Percentiles rank a stretch among this genome's conserved stretches.
These are phyloP conservation scores for Cymbopogon flexuosus DNA, from an alignment of 202 grass and related monocot species.

Conservation along the genomic window DNA sequence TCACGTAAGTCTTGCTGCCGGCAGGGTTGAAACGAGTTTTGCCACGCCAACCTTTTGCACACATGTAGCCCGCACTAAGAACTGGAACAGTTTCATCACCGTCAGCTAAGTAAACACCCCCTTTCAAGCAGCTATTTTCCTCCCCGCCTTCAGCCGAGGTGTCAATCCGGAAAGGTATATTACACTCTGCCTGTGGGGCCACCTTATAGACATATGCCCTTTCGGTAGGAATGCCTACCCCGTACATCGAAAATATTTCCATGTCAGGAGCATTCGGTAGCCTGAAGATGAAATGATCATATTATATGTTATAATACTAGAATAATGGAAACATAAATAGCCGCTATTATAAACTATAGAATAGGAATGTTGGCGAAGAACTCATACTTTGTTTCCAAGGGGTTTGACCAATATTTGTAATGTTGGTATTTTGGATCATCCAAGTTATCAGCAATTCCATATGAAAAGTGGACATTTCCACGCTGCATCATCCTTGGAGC, in stretches of 20 bases:
- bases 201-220: slow-evolving; percentile 94
- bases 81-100: slow-evolving; percentile 95
- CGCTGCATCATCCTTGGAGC: slow-evolving; percentile 99
- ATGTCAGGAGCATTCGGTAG: slow-evolving; percentile 84
- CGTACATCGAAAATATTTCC: slow-evolving; percentile 98
- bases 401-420: slow-evolving; percentile 99
- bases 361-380: not conserved
- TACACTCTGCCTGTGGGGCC: slow-evolving; percentile 61
- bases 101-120: slow-evolving; percentile 71
- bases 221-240: slow-evolving; percentile 95
- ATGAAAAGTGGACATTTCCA: slow-evolving; percentile 84
- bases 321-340: not conserved
- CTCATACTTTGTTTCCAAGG: slow-evolving; percentile 91
- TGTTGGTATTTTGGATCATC: slow-evolving; percentile 77
- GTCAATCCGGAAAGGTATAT: slow-evolving; percentile 92
- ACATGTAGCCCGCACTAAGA: slow-evolving; percentile 89
- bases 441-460: slow-evolving; percentile 89
- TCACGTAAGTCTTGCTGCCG: slow-evolving; percentile 66
- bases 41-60: slow-evolving; percentile 84
- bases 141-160: slow-evolving; percentile 63
- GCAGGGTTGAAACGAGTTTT: slow-evolving; percentile 92
- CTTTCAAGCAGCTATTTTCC: slow-evolving; percentile 69
- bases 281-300: slow-evolving; percentile 39
- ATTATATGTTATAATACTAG: slow-evolving; percentile 3
- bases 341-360: not conserved